Evolutionary conservation across 208 protist genomes (phyloP).

Genomic region (Phytomonas sp.): DNA sequence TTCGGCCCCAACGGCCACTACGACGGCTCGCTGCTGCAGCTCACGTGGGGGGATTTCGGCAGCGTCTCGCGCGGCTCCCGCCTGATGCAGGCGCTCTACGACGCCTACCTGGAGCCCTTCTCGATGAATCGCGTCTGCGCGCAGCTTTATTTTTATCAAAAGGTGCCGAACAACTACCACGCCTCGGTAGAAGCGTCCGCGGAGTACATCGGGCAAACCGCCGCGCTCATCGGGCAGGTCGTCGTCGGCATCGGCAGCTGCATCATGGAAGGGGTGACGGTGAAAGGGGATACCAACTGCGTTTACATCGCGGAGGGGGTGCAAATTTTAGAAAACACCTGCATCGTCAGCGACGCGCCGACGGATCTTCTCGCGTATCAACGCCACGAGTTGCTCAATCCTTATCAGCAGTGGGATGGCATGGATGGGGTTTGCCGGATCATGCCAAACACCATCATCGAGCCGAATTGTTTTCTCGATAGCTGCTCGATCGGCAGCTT

Average conservation of each 20-base stretch:
- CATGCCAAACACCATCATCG: conserved; percentile 79
- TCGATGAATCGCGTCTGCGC: conserved; percentile 83
- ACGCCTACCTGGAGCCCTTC: conserved; percentile 86
- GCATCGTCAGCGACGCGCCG: conserved; percentile 80
- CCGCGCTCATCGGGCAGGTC: conserved; percentile 72
- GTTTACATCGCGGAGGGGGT: conserved; percentile 81
- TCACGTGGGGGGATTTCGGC: conserved; percentile 63
- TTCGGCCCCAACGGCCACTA: conserved; percentile 43
- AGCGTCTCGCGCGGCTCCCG: conserved; percentile 41
- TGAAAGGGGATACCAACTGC: conserved; percentile 78
- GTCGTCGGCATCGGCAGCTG: conserved; percentile 57
- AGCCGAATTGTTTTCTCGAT: conserved; percentile 84
- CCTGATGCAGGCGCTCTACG: conserved; percentile 84
- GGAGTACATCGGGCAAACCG: conserved; percentile 80
- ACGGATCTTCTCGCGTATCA: conserved; percentile 77
- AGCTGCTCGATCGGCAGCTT: conserved; percentile 83
- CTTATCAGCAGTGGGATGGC: conserved; percentile 86
- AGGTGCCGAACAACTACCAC: conserved; percentile 87
- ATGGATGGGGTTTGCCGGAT: conserved; percentile 74
- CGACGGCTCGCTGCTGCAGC: conserved; percentile 61
- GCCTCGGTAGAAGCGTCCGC: conserved; percentile 64
- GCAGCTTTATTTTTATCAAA: conserved; percentile 77
- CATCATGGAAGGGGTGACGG: conserved; percentile 84
- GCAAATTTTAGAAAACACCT: conserved; percentile 85
- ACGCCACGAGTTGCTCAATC: conserved; percentile 77